phyloP scores from a whole-genome alignment of 2,329 filamentous ascomycete genomes.

The Stachybotrys chartarum region DNA sequence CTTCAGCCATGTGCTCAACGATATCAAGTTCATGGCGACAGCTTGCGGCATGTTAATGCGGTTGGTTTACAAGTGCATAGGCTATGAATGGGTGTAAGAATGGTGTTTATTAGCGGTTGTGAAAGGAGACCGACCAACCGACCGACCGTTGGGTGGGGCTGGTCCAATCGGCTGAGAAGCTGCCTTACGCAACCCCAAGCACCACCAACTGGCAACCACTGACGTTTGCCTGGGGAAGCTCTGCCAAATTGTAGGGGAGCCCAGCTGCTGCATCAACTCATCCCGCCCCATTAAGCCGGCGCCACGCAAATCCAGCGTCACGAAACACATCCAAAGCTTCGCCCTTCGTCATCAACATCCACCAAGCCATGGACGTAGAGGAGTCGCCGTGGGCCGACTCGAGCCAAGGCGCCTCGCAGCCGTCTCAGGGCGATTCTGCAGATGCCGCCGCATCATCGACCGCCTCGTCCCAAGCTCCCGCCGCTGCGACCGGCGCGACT shows the following conservation, averaged over 20 bases:
- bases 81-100: no score
- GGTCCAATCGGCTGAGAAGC: background rate
- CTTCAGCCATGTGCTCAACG: no score
- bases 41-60: no score
- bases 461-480: slow-evolving; percentile 14
- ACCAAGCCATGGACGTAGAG: slow-evolving; percentile 38
- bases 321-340: background rate
- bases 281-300: slow-evolving; percentile 1
- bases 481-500: slow-evolving; percentile 13
- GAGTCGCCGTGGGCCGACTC: slow-evolving; percentile 49
- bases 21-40: no score
- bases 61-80: no score
- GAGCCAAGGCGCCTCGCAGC: slow-evolving; percentile 18
- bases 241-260: background rate
- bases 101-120: no score
- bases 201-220: background rate
- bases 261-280: background rate
- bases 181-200: slow-evolving; percentile 2
- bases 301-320: slow-evolving; percentile 1
- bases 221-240: background rate
- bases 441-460: slow-evolving; percentile 15
- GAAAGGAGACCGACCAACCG: no score
- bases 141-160: background rate
- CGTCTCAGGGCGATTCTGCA: slow-evolving; percentile 24
- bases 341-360: background rate